Evolutionary conservation across 768 basidiomycete species (phyloP).

Genomic region (Suillus bovinus): DNA sequence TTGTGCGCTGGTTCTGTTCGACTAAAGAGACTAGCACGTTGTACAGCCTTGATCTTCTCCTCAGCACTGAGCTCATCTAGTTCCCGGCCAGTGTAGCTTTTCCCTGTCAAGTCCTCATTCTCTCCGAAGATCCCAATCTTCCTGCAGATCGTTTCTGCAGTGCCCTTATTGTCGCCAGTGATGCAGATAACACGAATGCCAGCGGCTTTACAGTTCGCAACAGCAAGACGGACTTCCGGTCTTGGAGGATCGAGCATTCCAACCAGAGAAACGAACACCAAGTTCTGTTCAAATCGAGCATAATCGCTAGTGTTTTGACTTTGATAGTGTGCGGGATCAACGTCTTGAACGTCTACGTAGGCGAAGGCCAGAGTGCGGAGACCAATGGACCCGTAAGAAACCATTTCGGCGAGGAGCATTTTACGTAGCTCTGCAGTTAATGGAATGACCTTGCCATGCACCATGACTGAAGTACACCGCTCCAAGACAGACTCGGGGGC

Average conservation of each 20-base stretch:
- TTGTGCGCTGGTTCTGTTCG: conserved; percentile 96
- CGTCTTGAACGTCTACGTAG: conserved; percentile 75
- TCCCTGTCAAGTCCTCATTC: conserved; percentile 87
- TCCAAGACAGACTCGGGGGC: conserved; percentile 96
- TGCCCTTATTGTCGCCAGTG: conserved; percentile 97
- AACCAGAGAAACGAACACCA: conserved; percentile 93
- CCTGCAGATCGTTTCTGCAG: conserved; percentile 95
- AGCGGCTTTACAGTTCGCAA: conserved; percentile 88
- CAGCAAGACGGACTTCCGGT: conserved; percentile 84
- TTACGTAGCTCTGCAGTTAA: conserved; percentile 63
- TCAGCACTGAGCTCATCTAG: conserved; percentile 77
- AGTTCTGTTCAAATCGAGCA: conserved; percentile 83
- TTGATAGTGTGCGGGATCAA: conserved; percentile 79
- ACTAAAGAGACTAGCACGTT: conserved; percentile 86
- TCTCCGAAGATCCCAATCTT: conserved; percentile 92
- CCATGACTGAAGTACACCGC: conserved; percentile 73
- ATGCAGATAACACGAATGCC: conserved; percentile 97
- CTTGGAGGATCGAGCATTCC: conserved; percentile 99
- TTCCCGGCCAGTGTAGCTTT: conserved; percentile 94
- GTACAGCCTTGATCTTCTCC: conserved; percentile 85
- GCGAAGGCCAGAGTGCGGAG: conserved; percentile 92
- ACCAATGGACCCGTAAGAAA: conserved; percentile 76
- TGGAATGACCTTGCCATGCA: conserved; percentile 62
- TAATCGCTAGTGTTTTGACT: conserved; percentile 82
- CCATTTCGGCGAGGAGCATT: conserved; percentile 62